These are phyloP conservation scores for Kurtzmaniella fragi DNA, from an alignment of 805 yeast genomes.

Conservation along the genomic window DNA sequence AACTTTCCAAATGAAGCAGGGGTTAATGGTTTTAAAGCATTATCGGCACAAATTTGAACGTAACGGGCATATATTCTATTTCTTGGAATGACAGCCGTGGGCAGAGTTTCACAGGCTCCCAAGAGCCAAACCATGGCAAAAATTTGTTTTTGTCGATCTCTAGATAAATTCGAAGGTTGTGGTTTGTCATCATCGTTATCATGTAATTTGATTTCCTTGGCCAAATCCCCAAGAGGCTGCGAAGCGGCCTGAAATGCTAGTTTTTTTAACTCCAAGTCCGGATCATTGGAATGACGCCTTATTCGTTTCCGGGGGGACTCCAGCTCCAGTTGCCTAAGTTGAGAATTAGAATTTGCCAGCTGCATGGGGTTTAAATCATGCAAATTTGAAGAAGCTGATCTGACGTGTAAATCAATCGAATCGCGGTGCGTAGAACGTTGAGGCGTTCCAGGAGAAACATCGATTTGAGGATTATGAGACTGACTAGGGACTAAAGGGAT, in stretches of 20 bases:
- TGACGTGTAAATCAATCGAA: neutral
- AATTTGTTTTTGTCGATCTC: constrained; percentile 64
- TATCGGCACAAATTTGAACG: constrained; percentile 33
- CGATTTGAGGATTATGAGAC: too few relatives aligned
- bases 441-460: too few relatives aligned
- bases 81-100: constrained; percentile 39
- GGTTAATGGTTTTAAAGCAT: constrained; percentile 51
- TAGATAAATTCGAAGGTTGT: constrained; percentile 8
- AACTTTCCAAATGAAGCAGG: constrained; percentile 79
- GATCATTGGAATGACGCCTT: constrained; percentile 3
- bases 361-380: constrained; percentile 3
- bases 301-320: constrained; percentile 5
- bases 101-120: constrained; percentile 53
- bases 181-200: constrained; percentile 24
- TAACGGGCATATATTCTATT: constrained; percentile 39
- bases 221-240: constrained; percentile 39
- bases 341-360: constrained; percentile 6
- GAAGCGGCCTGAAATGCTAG: constrained; percentile 29
- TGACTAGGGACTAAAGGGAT: too few relatives aligned
- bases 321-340: constrained; percentile 4
- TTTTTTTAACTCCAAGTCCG: constrained; percentile 23
- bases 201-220: constrained; percentile 38
- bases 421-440: too few relatives aligned
- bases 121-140: constrained; percentile 81
- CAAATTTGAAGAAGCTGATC: constrained; percentile 3